Percentiles rank a stretch among this genome's conserved stretches.
Evolutionary conservation across 73 alveolate genomes (phyloP).

Genomic region (Tetrahymena malaccensis): DNA sequence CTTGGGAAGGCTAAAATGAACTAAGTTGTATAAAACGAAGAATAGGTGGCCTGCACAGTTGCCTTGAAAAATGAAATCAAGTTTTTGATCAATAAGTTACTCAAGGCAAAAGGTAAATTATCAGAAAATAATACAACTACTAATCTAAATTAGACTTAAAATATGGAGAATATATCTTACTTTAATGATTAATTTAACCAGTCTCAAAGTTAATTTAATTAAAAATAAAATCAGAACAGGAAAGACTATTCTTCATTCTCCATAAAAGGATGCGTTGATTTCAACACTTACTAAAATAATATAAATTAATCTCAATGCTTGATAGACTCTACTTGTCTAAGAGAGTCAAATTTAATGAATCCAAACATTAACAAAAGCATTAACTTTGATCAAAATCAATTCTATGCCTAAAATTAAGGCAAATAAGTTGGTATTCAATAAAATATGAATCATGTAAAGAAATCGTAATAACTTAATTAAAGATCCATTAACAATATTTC

Average conservation of each 20-base stretch:
- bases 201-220: background rate
- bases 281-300: background rate
- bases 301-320: background rate
- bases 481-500: background rate
- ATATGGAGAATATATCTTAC: background rate
- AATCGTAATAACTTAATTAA: background rate
- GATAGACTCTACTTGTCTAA: background rate
- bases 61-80: background rate
- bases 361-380: background rate
- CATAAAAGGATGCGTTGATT: background rate
- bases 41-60: background rate
- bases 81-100: background rate
- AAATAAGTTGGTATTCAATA: background rate
- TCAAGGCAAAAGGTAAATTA: background rate
- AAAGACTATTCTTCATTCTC: background rate
- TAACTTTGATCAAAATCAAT: background rate
- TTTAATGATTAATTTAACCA: background rate
- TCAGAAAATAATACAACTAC: background rate
- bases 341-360: background rate
- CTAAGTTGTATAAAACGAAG: background rate
- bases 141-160: background rate
- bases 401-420: background rate
- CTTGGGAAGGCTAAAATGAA: background rate
- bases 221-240: background rate
- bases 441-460: background rate